These are phyloP conservation scores for Quercus engelmannii DNA, from an alignment of 306 rosid genomes.

Conservation along the genomic window DNA sequence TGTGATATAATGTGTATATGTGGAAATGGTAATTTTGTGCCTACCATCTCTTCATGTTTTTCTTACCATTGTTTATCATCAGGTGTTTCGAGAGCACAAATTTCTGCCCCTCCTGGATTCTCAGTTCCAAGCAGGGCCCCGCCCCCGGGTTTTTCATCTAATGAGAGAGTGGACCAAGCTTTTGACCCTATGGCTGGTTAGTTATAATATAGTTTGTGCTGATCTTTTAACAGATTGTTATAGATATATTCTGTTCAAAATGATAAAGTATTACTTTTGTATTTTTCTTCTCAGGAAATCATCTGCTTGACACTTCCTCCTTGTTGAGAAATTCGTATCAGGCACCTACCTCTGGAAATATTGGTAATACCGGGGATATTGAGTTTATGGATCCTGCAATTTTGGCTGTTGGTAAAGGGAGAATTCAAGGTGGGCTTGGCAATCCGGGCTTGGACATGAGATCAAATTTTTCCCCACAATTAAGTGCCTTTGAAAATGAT, in stretches of 20 bases:
- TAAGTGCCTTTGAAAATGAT: conserved; percentile 65
- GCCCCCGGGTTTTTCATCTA: conserved; percentile 84
- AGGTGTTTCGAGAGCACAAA: conserved; percentile 72
- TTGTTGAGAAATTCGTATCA: conserved; percentile 63
- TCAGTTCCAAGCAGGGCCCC: conserved; percentile 75
- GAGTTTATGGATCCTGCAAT: conserved; percentile 95
- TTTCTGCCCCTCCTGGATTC: conserved; percentile 89
- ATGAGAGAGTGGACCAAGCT: conserved; percentile 62
- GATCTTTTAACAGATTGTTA: not conserved
- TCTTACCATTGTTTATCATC: conserved; percentile 23
- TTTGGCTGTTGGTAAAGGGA: conserved; percentile 85
- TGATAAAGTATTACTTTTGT: not conserved
- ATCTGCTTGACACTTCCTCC: conserved; percentile 48
- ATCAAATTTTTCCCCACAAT: conserved; percentile 55
- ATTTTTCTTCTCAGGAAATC: conserved; percentile 50
- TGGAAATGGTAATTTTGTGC: not conserved
- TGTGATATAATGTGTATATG: too few species aligned
- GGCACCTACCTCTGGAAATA: conserved; percentile 46
- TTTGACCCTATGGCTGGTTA: conserved; percentile 67
- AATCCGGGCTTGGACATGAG: conserved; percentile 56
- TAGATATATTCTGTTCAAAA: not conserved
- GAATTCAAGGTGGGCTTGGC: conserved; percentile 61
- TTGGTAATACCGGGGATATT: conserved; percentile 53
- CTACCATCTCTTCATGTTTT: conserved; percentile 11
- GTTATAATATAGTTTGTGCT: conserved; percentile 17